Evolutionary conservation across 2,329 filamentous ascomycete genomes (phyloP).

Genomic region (Dothistroma septosporum): DNA sequence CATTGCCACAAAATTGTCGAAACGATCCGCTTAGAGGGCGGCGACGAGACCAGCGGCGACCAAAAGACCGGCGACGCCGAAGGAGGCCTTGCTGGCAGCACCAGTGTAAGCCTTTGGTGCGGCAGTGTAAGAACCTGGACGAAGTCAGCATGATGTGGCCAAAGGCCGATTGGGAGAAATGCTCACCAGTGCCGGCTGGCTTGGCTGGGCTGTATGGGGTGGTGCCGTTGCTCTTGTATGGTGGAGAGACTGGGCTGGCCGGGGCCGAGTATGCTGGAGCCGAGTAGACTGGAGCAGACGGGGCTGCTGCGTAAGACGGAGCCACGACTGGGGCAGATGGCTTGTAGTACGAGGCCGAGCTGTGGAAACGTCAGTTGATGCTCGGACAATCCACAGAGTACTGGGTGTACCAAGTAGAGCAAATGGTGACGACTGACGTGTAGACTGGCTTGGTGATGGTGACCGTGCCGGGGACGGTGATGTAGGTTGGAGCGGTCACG

Average conservation of each 20-base stretch:
- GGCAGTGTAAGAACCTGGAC: constrained; percentile 14
- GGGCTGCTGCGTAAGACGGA: constrained; percentile 9
- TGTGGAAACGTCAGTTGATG: not conserved
- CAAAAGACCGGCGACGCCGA: constrained; percentile 20
- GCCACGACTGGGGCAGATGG: not conserved
- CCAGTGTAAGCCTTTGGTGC: constrained; percentile 20
- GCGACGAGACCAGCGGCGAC: constrained; percentile 24
- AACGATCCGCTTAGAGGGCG: constrained; percentile 19
- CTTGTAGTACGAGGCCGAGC: not conserved
- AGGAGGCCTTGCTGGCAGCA: constrained; percentile 22
- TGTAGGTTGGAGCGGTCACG: not conserved
- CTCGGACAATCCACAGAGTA: not conserved
- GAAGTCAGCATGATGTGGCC: constrained; percentile 9
- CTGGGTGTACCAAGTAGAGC: constrained; percentile 21
- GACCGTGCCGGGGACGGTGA: constrained; percentile 24
- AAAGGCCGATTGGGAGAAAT: not conserved
- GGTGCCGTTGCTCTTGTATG: constrained; percentile 10
- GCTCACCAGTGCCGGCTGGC: constrained; percentile 8
- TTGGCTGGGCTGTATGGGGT: constrained; percentile 2
- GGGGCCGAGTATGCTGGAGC: constrained; percentile 1
- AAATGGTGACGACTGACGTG: constrained; percentile 22
- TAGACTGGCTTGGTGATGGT: constrained; percentile 25
- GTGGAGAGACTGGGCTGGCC: constrained; percentile 8
- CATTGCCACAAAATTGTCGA: not conserved
- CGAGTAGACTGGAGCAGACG: not conserved